Evolutionary conservation across 768 basidiomycete genomes (phyloP), one percentile per base, ranked within the genome.

Genomic region (Hericium alpestre): DNA sequence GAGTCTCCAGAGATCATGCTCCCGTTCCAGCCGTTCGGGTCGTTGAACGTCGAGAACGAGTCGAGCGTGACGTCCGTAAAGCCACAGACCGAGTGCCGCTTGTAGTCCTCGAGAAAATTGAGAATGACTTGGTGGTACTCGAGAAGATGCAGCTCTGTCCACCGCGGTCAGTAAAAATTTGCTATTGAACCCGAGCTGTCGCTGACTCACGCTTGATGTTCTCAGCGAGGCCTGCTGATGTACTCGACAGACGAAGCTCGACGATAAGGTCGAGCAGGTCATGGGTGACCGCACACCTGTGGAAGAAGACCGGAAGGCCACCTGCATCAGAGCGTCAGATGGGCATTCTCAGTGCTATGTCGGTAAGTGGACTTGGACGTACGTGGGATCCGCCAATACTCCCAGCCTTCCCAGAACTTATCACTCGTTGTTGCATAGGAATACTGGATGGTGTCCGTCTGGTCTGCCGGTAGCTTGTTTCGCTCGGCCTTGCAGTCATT

Each of bases 221-320:
- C 55, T 69, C 65, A 3, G 60, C 59, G 4, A 68, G 55, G 16
- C 57, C 61, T 1, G 54, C 59, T 13, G 68, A 60, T 5, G 64
- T 66, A n/a, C 49, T 54, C 1, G 61, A 59, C 1, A 51, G 64
- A 0, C 63, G 54, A 5, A 69, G 7, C 58, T 68, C 66, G 20
- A 65, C 47, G n/a, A 69, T 62, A 1, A 67, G 27, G 48, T 67
- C 58, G 46, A 60, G 66, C 2, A 69, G 61, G 5, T 68, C 63
- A 3, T 59, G 54, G 0, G 65, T 65, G 3, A 66, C 39, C 3
- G 59, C 64, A 46, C 63, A 65, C 9, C 59, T 54, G 49, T 64
- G 52, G 49, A 62, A 58, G 58, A 67, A 67, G 40, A 56, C 38
- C 18, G 65, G 66, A 9, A 67, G 49, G 15, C 53, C 61, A 23